Conservation (phyloP, 2,329 filamentous ascomycete genomes). For the Mycosphaerelloides madeirae region DNA sequence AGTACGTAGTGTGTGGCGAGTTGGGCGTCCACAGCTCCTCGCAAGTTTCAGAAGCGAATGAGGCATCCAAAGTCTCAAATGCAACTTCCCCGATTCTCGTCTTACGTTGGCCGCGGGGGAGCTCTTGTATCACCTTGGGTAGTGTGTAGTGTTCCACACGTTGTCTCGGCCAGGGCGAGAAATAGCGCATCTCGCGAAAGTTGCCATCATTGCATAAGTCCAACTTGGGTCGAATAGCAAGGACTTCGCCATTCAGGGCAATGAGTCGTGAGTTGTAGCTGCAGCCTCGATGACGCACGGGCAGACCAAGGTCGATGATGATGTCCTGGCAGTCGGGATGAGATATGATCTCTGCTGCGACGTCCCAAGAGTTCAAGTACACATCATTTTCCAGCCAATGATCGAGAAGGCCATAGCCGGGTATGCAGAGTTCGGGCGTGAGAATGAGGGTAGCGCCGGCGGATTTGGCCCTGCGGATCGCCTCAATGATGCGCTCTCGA, state of each 20-base stretch:
- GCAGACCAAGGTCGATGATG: constrained; percentile 50
- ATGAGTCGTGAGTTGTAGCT: constrained; percentile 65
- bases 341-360: constrained; percentile 56
- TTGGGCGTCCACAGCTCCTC: constrained; percentile 63
- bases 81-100: constrained; percentile 67
- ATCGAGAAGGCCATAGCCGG: constrained; percentile 65
- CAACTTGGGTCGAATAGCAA: constrained; percentile 68
- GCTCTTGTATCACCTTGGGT: constrained; percentile 53
- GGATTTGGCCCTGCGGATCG: constrained; percentile 56
- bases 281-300: constrained; percentile 58
- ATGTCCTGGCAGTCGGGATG: constrained; percentile 61
- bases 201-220: constrained; percentile 67
- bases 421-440: constrained; percentile 47
- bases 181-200: constrained; percentile 48
- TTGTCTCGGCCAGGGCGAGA: constrained; percentile 59
- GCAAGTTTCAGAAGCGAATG: constrained; percentile 61
- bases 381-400: constrained; percentile 50
- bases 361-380: constrained; percentile 52
- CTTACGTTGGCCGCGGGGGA: constrained; percentile 49
- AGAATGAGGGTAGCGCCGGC: constrained; percentile 57
- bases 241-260: constrained; percentile 60
- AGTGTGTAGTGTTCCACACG: constrained; percentile 62
- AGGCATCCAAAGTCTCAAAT: constrained; percentile 58
- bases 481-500: constrained; percentile 57
- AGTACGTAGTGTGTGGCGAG: constrained; percentile 55